A percentile compares a stretch with the other conserved stretches of the same genome.
phyloP scores from a whole-genome alignment of 2,329 filamentous ascomycete genomes.

The Hypoxylon sp. region DNA sequence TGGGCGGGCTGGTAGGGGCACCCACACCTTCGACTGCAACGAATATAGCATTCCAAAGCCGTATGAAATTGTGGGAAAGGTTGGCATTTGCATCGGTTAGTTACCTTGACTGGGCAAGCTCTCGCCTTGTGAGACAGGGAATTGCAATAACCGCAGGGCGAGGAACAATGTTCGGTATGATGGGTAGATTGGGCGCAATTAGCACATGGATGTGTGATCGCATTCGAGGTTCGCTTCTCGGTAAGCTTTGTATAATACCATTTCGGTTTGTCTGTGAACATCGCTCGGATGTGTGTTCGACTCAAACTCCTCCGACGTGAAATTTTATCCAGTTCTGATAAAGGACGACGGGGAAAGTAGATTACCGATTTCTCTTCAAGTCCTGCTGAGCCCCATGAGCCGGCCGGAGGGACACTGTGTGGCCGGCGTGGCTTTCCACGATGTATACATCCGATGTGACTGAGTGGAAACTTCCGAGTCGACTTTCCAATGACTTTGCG shows the following conservation, averaged over 20 bases:
- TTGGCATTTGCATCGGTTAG: constrained; percentile 58
- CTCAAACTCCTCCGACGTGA: constrained; percentile 57
- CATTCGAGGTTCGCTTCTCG: background rate
- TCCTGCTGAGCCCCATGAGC: constrained; percentile 34
- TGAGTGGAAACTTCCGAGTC: background rate
- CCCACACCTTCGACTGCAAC: constrained; percentile 56
- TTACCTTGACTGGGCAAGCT: constrained; percentile 52
- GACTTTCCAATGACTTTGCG: background rate
- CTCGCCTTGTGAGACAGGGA: constrained; percentile 50
- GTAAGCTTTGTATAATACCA: constrained; percentile 30
- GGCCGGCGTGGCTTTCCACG: constrained; percentile 36
- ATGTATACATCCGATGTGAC: constrained; percentile 8
- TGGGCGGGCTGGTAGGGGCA: constrained; percentile 45
- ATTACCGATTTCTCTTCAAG: constrained; percentile 33
- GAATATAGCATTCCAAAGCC: constrained; percentile 52
- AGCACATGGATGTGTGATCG: constrained; percentile 43
- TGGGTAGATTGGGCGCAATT: constrained; percentile 54
- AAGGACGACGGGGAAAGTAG: constrained; percentile 49
- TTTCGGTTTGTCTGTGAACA: constrained; percentile 54
- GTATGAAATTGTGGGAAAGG: constrained; percentile 58
- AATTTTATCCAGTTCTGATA: constrained; percentile 53
- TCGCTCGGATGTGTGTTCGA: constrained; percentile 55
- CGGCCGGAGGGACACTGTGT: constrained; percentile 42
- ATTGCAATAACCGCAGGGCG: constrained; percentile 56
- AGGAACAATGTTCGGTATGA: constrained; percentile 46